Conservation (phyloP, 2,329 filamentous ascomycete species). For the Grosmannia serpens region DNA sequence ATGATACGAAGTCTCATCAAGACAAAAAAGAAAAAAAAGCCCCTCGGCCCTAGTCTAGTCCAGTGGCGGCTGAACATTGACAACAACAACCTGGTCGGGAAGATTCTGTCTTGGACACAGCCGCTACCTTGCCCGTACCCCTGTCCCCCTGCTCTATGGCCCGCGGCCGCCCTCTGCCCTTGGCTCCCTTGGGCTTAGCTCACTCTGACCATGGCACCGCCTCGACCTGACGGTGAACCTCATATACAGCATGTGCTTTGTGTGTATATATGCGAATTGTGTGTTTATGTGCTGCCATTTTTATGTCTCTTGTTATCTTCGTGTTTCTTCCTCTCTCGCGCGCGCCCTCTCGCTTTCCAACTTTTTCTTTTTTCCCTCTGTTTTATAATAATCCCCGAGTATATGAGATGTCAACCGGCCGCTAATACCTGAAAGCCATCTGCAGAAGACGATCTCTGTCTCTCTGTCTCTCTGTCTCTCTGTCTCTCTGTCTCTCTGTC, state of each 20-base stretch:
- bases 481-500: background rate
- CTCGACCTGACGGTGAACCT: conserved; percentile 7
- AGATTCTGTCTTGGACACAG: conserved; percentile 16
- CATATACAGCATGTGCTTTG: background rate
- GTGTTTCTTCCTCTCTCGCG: background rate
- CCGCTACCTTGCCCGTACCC: conserved; percentile 9
- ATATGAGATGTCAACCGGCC: background rate
- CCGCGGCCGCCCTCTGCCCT: background rate
- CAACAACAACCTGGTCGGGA: conserved; percentile 15
- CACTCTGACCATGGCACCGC: conserved; percentile 4
- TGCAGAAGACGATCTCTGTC: background rate
- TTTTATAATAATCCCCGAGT: background rate
- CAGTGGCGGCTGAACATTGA: conserved; percentile 16
- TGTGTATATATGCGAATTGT: background rate
- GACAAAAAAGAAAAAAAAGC: background rate
- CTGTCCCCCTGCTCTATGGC: conserved; percentile 1
- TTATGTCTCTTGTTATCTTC: conserved; percentile 3
- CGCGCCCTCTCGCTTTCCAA: background rate
- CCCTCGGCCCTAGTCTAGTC: conserved; percentile 8
- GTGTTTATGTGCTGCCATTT: background rate
- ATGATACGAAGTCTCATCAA: background rate
- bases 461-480: background rate
- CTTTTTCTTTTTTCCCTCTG: background rate
- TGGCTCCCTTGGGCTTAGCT: conserved; percentile 7
- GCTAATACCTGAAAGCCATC: background rate